Evolutionary conservation across 345 rosid genomes (phyloP), one percentile per base, ranked within the genome.

Genomic region (Trapa incisa): DNA sequence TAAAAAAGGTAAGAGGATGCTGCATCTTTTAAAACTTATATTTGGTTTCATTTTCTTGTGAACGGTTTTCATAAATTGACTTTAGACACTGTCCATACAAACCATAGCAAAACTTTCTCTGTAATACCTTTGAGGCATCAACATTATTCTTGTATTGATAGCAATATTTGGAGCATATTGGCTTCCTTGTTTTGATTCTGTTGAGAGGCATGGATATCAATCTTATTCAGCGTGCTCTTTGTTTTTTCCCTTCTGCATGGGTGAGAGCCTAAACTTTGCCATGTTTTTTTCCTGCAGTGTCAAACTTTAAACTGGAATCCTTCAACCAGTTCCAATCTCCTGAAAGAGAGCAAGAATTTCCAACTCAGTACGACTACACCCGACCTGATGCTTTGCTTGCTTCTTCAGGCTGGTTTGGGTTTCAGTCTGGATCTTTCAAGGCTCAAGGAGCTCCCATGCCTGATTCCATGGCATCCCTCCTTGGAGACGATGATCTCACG

Each of bases 391-490:
- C 84, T 48, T 77, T 91, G 70, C 87, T 87, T 45, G 85, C 82
- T 65, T 85, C 97, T 57, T 84, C 97, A 62, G 84, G 78, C 77
- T 91, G 96, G 96, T 72, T 84, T 68, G 96, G 84, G 74, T 89
- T 84, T 38, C 78, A 80, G 68, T 75, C 79, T 67, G 29, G 29
- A 22, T 22, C 29, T 22, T 22, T 22, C 29, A 22, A 22, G 29
- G 29, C 29, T 22, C 29, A 22, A 22, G 29, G 29, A 22, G 29
- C 29, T 22, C 29, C 29, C 29, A 22, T 22, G 29, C 29, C 29
- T 22, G 91, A 91, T 78, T 82, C 91, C 65, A 79, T 87, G 67
- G 83, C 84, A 64, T 71, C 77, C 58, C 89, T 91, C 74, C 89
- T 91, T 1, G 92, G 92, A 29, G 91, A 91, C 16, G 91, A 22